Evolutionary conservation across 352 stramenopile species (phyloP).

Genomic region (Phytophthora niederhauseri): DNA sequence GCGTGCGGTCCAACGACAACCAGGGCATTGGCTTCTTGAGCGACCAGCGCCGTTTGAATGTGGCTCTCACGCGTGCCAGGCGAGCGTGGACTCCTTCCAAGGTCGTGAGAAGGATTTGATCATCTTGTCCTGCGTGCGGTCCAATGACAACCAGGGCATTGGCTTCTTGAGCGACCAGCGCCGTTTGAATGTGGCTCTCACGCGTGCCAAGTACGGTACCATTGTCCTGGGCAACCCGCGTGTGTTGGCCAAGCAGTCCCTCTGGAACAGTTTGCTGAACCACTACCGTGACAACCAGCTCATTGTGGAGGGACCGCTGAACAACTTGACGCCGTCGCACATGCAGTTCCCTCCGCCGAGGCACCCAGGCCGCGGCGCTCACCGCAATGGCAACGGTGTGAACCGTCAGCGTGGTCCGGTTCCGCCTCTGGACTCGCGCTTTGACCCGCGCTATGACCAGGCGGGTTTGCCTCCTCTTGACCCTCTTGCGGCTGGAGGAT

Average conservation of each 20-base stretch:
- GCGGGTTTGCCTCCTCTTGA: constrained; percentile 25
- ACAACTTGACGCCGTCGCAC: constrained; percentile 96
- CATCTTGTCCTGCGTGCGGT: constrained; percentile 97
- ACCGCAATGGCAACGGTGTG: constrained; percentile 38
- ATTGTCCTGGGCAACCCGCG: constrained; percentile 98
- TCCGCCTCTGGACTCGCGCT: constrained; percentile 83
- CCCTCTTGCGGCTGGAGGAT: constrained; percentile 29
- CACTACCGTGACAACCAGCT: constrained; percentile 97
- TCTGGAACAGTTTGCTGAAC: constrained; percentile 97
- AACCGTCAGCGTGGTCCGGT: constrained; percentile 57
- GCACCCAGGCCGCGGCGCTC: constrained; percentile 41
- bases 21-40: constrained; percentile 99
- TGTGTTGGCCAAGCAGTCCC: constrained; percentile 96
- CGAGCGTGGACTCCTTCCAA: constrained; percentile 99
- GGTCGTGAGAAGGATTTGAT: constrained; percentile 99
- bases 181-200: constrained; percentile 99
- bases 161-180: constrained; percentile 98
- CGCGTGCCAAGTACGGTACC: constrained; percentile 97
- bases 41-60: constrained; percentile 98
- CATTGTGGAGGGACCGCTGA: constrained; percentile 96
- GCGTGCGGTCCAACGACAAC: constrained; percentile 99
- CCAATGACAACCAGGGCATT: constrained; percentile 99
- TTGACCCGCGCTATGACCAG: constrained; percentile 86
- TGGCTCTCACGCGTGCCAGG: constrained; percentile 99
- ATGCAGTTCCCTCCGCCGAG: constrained; percentile 96